A percentile compares a stretch with the other conserved stretches of the same genome.
phyloP scores from a whole-genome alignment of 2,329 filamentous ascomycete species.

The Helotiales sp. region DNA sequence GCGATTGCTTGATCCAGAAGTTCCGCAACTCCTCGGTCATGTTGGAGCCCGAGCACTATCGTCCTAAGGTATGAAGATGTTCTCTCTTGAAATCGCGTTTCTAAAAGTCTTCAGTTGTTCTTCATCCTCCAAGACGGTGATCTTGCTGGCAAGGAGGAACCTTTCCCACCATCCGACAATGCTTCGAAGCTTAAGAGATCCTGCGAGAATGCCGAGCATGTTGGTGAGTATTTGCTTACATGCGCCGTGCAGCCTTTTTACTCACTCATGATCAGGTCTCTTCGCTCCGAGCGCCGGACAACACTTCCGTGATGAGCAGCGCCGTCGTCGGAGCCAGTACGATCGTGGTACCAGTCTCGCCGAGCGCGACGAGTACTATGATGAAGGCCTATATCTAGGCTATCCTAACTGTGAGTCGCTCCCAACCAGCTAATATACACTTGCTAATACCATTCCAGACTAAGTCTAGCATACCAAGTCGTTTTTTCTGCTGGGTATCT shows the following conservation, averaged over 20 bases:
- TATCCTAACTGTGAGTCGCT: slow-evolving; percentile 30
- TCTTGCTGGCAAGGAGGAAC: slow-evolving; percentile 74
- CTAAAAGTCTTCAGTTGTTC: slow-evolving; percentile 55
- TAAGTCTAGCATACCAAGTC: slow-evolving; percentile 5
- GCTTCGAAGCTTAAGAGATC: slow-evolving; percentile 85
- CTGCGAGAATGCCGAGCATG: slow-evolving; percentile 83
- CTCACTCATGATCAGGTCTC: slow-evolving; percentile 60
- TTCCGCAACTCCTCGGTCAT: slow-evolving; percentile 98
- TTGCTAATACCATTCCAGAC: background rate
- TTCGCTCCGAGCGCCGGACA: slow-evolving; percentile 81
- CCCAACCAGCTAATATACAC: background rate
- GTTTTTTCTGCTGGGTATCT: slow-evolving; percentile 1
- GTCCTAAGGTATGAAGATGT: slow-evolving; percentile 73
- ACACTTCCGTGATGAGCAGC: slow-evolving; percentile 75
- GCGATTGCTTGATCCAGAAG: slow-evolving; percentile 88
- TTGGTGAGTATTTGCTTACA: slow-evolving; percentile 61
- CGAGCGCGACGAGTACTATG: slow-evolving; percentile 45
- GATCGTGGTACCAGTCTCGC: slow-evolving; percentile 80
- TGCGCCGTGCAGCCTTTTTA: background rate
- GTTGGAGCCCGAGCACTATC: slow-evolving; percentile 80
- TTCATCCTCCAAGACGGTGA: slow-evolving; percentile 57
- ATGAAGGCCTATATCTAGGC: slow-evolving; percentile 23
- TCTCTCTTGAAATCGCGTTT: background rate
- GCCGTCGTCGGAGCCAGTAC: slow-evolving; percentile 72
- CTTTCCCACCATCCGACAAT: slow-evolving; percentile 82